These are phyloP conservation scores for Populus hybrid DNA, from an alignment of 441 rosid species.

Conservation along the genomic window DNA sequence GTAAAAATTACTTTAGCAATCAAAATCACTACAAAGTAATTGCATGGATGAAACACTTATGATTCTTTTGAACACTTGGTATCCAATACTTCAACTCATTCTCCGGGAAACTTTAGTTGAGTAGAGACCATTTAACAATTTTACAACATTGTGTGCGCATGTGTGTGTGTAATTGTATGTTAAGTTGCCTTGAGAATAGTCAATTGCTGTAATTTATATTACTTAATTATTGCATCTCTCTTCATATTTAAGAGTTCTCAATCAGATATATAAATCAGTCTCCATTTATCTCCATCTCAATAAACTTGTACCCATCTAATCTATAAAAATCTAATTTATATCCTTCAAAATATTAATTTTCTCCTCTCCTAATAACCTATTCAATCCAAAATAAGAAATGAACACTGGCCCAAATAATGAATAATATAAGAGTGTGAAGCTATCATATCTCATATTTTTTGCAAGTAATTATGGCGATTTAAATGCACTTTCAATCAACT, in stretches of 20 bases:
- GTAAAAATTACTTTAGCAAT: background rate
- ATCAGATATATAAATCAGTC: background rate
- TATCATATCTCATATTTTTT: background rate
- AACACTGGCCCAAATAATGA: too few relatives aligned
- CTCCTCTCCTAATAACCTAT: too few relatives aligned
- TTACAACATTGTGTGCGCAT: too few relatives aligned
- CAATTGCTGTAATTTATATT: background rate
- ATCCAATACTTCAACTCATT: background rate
- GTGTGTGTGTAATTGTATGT: too few relatives aligned
- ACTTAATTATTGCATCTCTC: background rate
- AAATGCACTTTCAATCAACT: background rate
- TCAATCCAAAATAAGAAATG: too few relatives aligned
- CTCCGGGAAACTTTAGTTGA: background rate
- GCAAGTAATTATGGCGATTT: background rate
- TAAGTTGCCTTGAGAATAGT: background rate
- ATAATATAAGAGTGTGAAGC: background rate
- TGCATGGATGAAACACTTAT: background rate
- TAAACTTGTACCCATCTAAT: background rate
- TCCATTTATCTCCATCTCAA: background rate
- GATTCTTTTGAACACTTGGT: background rate
- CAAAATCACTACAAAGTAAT: background rate
- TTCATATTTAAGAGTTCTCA: background rate
- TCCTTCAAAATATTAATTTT: background rate
- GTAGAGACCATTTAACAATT: background rate
- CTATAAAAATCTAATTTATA: background rate